Evolutionary conservation across 2,329 filamentous ascomycete species (phyloP), one percentile per base, ranked within the genome.

Genomic region (Diaporthe vexans): DNA sequence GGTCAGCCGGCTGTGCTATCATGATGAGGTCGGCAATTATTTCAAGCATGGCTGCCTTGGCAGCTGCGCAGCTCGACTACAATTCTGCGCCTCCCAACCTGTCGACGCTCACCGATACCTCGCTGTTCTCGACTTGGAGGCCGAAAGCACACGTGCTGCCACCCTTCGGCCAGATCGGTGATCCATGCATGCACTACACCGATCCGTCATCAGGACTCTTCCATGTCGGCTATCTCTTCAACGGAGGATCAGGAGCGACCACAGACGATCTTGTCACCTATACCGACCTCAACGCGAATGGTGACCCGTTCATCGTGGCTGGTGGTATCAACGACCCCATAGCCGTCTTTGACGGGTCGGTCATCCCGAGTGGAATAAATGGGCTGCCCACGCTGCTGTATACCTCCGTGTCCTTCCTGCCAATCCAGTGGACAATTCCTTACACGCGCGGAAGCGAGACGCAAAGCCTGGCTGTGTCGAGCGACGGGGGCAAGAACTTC

Each of bases 141-240:
- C 72, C 84, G 4, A 81, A 79, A 74, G 81, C 84, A 21, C 85
- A 86, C 69, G 80, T 86, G 1, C 80, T 85, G 1, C 84, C 85
- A 6, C 80, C 81, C 0, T 80, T 78, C 52, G 84, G 84, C 9
- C 81, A 84, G 61, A 83, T 85, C 56, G 85, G 83, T 48, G 85
- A 86, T 73, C 84, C 84, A 15, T 85, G 84, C 73, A 85, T 84
- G 82, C 85, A 86, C 74, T 86, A 85, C 77, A 85, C 83, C 4
- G 84, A 86, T 72, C 83, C 85, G 2, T 77, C 80, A 33, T 86
- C 85, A 3, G 83, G 84, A 1, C 79, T 85, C 33, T 86, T 86
- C 75, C 85, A 87, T 33, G 81, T 86, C 48, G 85, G 84, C 37
- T 87, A 82, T 76, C 81, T 86, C n/a, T 81, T 83, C 65, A 74